phyloP scores from a whole-genome alignment of 2,329 filamentous ascomycete species.

The Aspergillus intermedius region DNA sequence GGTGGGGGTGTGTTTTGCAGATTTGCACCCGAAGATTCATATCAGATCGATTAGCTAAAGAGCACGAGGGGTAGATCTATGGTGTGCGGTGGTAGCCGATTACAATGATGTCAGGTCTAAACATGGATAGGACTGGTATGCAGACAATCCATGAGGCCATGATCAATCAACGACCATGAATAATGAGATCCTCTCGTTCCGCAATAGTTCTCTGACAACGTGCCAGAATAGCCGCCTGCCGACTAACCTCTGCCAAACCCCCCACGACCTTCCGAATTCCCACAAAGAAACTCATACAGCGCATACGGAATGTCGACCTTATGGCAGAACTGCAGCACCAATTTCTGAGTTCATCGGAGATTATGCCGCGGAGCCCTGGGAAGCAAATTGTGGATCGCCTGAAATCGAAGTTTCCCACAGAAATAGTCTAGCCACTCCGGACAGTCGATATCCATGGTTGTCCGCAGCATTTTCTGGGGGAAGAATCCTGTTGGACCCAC shows the following conservation, averaged over 20 bases:
- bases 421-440: conserved; percentile 80
- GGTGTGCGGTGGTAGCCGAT: too few relatives aligned
- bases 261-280: conserved; percentile 70
- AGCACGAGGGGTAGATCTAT: too few relatives aligned
- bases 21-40: too few relatives aligned
- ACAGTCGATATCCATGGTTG: conserved; percentile 87
- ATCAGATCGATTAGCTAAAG: too few relatives aligned
- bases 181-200: not conserved
- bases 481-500: conserved; percentile 77
- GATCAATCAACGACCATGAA: not conserved
- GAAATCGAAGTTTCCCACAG: conserved; percentile 81
- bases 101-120: too few relatives aligned
- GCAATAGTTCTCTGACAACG: conserved; percentile 53
- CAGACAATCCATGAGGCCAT: too few relatives aligned
- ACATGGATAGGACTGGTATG: too few relatives aligned
- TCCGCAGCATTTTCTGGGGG: conserved; percentile 79
- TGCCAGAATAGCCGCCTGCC: conserved; percentile 64
- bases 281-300: conserved; percentile 71
- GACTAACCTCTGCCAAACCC: conserved; percentile 64
- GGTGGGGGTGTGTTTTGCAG: too few relatives aligned
- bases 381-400: conserved; percentile 77
- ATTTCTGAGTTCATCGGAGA: conserved; percentile 62
- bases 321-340: conserved; percentile 71
- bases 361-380: conserved; percentile 79
- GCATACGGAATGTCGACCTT: conserved; percentile 79